Conservation (phyloP, 106 monocot species). For the Vanilla planifolia region DNA sequence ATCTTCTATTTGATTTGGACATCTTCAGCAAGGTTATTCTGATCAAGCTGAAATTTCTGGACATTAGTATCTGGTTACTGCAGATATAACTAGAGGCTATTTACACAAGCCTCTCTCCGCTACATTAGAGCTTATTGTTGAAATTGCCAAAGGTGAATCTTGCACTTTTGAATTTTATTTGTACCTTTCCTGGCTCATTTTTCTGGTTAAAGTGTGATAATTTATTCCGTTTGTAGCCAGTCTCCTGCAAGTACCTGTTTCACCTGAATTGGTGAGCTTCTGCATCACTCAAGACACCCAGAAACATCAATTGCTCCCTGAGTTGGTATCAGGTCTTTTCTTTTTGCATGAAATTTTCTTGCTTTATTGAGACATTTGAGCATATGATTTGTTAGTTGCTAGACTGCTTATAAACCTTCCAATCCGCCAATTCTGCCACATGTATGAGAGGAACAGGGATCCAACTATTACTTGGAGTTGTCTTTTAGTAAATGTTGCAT, state of each 20-base stretch:
- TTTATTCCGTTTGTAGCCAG: slow-evolving; percentile 5
- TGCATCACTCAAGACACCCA: slow-evolving; percentile 47
- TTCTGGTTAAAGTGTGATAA: not conserved
- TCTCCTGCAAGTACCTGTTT: slow-evolving; percentile 8
- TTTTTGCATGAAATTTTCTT: not conserved
- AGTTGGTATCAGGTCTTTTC: slow-evolving; percentile 29
- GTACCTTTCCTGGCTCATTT: not conserved
- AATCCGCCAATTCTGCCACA: too few species aligned
- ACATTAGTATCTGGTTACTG: slow-evolving; percentile 28
- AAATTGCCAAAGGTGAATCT: slow-evolving; percentile 21
- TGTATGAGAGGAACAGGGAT: too few species aligned
- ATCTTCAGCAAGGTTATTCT: not conserved
- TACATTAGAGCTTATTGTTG: slow-evolving; percentile 28
- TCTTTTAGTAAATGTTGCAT: too few species aligned
- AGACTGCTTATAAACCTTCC: too few species aligned
- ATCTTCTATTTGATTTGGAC: too few species aligned
- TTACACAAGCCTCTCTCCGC: slow-evolving; percentile 29
- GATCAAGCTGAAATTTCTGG: slow-evolving; percentile 10
- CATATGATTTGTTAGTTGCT: too few species aligned
- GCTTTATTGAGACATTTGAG: not conserved
- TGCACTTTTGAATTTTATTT: not conserved
- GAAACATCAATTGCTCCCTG: slow-evolving; percentile 47
- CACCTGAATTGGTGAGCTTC: slow-evolving; percentile 26
- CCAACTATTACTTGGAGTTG: too few species aligned
- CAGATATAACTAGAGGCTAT: slow-evolving; percentile 26